Evolutionary conservation across 345 rosid species (phyloP).

Genomic region (Lepidium didymum): DNA sequence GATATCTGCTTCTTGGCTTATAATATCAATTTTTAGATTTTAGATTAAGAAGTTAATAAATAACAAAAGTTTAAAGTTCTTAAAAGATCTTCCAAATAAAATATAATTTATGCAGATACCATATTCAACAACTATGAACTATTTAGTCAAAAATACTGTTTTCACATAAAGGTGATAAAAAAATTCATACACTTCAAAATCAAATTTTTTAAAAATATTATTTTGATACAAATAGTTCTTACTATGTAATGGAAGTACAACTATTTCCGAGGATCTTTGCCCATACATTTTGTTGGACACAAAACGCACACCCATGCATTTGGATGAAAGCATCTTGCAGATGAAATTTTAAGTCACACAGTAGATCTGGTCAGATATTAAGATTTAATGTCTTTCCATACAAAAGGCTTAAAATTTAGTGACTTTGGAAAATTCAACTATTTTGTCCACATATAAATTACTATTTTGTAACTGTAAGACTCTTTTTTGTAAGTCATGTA

Average conservation of each 20-base stretch:
- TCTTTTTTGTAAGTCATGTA: background rate
- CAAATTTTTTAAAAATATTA: no score
- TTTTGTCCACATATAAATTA: background rate
- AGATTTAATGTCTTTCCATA: background rate
- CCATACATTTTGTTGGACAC: background rate
- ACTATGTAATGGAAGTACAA: background rate
- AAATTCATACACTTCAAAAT: no score
- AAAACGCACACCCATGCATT: background rate
- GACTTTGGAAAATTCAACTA: background rate
- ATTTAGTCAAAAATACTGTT: no score
- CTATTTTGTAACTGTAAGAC: background rate
- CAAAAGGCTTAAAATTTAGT: background rate
- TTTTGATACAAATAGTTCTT: background rate
- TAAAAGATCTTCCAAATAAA: no score
- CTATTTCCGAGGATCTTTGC: background rate
- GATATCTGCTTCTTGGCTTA: no score
- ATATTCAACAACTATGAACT: no score
- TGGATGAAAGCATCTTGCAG: background rate
- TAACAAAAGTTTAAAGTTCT: no score
- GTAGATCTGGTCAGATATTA: constrained; percentile 2
- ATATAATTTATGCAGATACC: no score
- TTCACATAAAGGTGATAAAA: no score
- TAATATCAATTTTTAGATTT: no score
- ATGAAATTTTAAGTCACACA: background rate
- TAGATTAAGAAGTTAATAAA: no score